phyloP scores from a whole-genome alignment of 768 basidiomycete genomes.

The Macrolepiota fuliginosa region DNA sequence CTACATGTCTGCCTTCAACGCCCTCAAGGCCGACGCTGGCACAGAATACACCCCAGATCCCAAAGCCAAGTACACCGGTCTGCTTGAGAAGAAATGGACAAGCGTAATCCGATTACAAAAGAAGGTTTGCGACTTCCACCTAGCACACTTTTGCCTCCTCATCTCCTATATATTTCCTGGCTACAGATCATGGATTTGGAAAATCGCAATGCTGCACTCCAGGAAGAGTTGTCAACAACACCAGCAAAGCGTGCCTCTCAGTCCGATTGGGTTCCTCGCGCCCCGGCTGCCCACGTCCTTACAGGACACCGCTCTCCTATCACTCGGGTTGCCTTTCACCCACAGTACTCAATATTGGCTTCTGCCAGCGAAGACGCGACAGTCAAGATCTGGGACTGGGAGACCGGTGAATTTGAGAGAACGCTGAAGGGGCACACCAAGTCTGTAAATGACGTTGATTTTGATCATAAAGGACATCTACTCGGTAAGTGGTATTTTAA shows the following conservation, averaged over 20 bases:
- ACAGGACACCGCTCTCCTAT: slow-evolving; percentile 75
- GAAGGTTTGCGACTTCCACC: slow-evolving; percentile 53
- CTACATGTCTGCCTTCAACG: slow-evolving; percentile 60
- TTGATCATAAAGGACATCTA: slow-evolving; percentile 80
- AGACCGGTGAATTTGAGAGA: slow-evolving; percentile 89
- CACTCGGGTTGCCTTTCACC: slow-evolving; percentile 83
- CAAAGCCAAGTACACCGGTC: slow-evolving; percentile 80
- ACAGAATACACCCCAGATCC: slow-evolving; percentile 77
- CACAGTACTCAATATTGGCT: slow-evolving; percentile 77
- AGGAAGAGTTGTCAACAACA: slow-evolving; percentile 61
- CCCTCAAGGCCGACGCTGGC: slow-evolving; percentile 51
- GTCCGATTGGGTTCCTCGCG: slow-evolving; percentile 86
- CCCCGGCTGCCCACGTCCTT: slow-evolving; percentile 76
- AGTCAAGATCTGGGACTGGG: slow-evolving; percentile 96
- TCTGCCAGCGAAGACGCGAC: slow-evolving; percentile 88
- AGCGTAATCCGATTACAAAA: slow-evolving; percentile 94
- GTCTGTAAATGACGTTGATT: slow-evolving; percentile 83
- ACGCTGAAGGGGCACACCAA: slow-evolving; percentile 93
- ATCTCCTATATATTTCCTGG: slow-evolving; percentile 11
- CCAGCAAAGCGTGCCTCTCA: slow-evolving; percentile 56
- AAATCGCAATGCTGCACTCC: slow-evolving; percentile 72
- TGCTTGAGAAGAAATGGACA: slow-evolving; percentile 98
- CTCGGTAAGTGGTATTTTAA: slow-evolving; percentile 51
- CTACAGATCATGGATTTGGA: slow-evolving; percentile 93
- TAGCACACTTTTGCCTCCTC: neutral